phyloP scores from a whole-genome alignment of 805 yeast genomes.

The Priceomyces carsonii region DNA sequence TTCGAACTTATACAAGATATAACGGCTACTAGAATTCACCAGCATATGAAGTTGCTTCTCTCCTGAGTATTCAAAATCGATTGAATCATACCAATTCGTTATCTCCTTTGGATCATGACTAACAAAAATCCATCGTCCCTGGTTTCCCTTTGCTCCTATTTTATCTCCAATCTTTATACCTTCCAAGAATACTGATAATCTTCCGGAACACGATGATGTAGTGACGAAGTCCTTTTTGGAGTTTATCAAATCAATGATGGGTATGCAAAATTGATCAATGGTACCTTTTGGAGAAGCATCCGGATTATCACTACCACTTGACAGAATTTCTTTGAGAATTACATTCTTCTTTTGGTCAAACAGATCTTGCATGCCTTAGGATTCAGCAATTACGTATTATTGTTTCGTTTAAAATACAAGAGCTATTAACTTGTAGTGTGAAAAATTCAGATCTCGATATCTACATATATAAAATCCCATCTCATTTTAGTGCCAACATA shows the following conservation, averaged over 20 bases:
- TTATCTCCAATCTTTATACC: slow-evolving; percentile 53
- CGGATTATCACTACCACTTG: slow-evolving; percentile 42
- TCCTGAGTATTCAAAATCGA: slow-evolving; percentile 18
- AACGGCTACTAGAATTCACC: slow-evolving; percentile 39
- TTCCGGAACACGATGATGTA: slow-evolving; percentile 86
- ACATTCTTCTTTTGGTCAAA: slow-evolving; percentile 66
- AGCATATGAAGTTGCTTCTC: slow-evolving; percentile 5
- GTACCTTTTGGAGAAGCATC: slow-evolving; percentile 89
- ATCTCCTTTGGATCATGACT: slow-evolving; percentile 61
- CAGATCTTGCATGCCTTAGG: no score
- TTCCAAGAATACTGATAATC: slow-evolving; percentile 80
- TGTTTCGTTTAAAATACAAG: no score
- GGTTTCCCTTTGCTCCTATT: slow-evolving; percentile 82
- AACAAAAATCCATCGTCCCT: slow-evolving; percentile 82
- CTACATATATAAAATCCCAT: slow-evolving; percentile 7
- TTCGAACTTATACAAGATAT: slow-evolving; percentile 75
- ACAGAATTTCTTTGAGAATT: slow-evolving; percentile 53
- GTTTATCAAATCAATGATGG: slow-evolving; percentile 71
- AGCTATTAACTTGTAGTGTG: neutral
- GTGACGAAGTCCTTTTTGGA: slow-evolving; percentile 68
- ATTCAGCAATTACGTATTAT: no score
- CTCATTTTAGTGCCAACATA: slow-evolving; percentile 50
- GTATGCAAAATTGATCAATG: slow-evolving; percentile 72
- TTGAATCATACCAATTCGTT: slow-evolving; percentile 46
- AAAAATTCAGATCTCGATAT: neutral